These are phyloP conservation scores for Boletus semigastroideus DNA, from an alignment of 1,284 basidiomycete species.

Conservation along the genomic window DNA sequence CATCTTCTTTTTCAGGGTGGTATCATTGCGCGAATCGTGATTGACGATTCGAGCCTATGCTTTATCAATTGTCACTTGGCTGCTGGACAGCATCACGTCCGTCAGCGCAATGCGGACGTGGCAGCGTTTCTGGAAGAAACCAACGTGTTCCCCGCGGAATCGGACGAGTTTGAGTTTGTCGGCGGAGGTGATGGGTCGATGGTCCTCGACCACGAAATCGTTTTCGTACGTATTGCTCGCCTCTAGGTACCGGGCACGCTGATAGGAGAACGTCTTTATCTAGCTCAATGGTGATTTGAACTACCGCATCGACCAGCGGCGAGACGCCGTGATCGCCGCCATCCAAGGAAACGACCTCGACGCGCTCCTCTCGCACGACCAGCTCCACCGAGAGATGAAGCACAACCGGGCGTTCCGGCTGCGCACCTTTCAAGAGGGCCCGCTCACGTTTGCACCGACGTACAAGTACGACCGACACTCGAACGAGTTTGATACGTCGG, in stretches of 20 bases:
- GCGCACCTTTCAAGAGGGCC: slow-evolving; percentile 80
- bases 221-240: slow-evolving; percentile 67
- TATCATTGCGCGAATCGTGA: slow-evolving; percentile 84
- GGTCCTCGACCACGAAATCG: slow-evolving; percentile 92
- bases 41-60: slow-evolving; percentile 91
- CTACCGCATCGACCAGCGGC: slow-evolving; percentile 90
- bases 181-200: slow-evolving; percentile 94
- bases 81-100: slow-evolving; percentile 84
- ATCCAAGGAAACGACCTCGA: slow-evolving; percentile 66
- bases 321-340: slow-evolving; percentile 75
- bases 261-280: neutral
- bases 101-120: slow-evolving; percentile 84
- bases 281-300: slow-evolving; percentile 84
- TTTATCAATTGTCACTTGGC: slow-evolving; percentile 97
- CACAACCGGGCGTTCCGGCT: slow-evolving; percentile 85
- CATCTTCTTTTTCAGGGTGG: slow-evolving; percentile 60
- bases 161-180: slow-evolving; percentile 66
- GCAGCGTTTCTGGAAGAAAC: slow-evolving; percentile 85
- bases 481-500: slow-evolving; percentile 81
- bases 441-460: slow-evolving; percentile 82
- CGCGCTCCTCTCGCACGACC: slow-evolving; percentile 77
- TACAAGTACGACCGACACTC: slow-evolving; percentile 93
- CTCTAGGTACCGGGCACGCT: neutral
- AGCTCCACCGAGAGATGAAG: slow-evolving; percentile 86
- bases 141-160: slow-evolving; percentile 56